Conservation (phyloP, 805 yeast genomes). For the Suhomyces sp. region DNA sequence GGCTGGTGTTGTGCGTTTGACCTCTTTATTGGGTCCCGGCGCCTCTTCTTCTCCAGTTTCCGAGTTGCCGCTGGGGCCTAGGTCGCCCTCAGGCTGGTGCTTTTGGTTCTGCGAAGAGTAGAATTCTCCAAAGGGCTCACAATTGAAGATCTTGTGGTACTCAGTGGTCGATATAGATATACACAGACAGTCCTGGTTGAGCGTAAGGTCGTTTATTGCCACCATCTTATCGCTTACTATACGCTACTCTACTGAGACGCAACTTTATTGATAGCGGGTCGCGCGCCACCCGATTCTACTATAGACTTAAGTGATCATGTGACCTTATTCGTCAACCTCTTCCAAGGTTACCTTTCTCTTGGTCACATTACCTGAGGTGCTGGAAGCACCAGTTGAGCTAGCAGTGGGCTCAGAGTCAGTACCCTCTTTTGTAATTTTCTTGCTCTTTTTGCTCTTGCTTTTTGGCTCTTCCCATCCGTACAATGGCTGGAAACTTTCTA, state of each 20-base stretch:
- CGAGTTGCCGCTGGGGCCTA: not conserved
- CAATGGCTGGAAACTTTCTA: constrained; percentile 88
- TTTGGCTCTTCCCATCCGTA: constrained; percentile 72
- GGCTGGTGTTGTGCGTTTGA: not conserved
- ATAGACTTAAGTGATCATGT: not conserved
- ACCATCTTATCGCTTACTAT: constrained; percentile 6
- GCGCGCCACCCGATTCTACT: not conserved
- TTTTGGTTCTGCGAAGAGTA: constrained; percentile 20
- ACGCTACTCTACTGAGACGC: not conserved
- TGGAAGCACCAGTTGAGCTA: constrained; percentile 13
- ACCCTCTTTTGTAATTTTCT: constrained; percentile 9
- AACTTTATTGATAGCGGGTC: not conserved
- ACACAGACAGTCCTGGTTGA: constrained; percentile 43
- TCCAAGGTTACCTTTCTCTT: constrained; percentile 39
- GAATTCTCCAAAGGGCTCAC: constrained; percentile 47
- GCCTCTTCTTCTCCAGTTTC: not conserved
- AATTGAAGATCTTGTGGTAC: constrained; percentile 38
- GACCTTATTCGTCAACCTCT: constrained; percentile 34
- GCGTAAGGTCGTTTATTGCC: constrained; percentile 35
- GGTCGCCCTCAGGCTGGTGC: not conserved
- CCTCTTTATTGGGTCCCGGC: not conserved
- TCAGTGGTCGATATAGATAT: constrained; percentile 33
- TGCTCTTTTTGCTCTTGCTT: constrained; percentile 17
- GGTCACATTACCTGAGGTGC: constrained; percentile 13
- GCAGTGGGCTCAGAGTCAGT: constrained; percentile 15